Evolutionary conservation across 306 rosid species (phyloP), one percentile per base, ranked within the genome.

Genomic region (Coriaria nepalensis): DNA sequence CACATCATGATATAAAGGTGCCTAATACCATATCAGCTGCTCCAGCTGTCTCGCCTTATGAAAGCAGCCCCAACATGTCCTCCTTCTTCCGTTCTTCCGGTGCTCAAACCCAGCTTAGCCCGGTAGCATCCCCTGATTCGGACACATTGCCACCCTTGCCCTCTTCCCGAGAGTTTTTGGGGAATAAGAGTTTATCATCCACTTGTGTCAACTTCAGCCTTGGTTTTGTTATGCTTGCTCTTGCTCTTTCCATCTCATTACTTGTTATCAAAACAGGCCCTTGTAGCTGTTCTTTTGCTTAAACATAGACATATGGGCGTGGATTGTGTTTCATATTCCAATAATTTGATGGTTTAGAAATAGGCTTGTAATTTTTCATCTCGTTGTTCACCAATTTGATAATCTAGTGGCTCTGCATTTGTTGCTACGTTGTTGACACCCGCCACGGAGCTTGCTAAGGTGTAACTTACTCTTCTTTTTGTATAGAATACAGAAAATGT

Each of bases 61-160:
- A 13, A 35, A 71, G 66, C 9, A 13, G 78, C 0, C 80, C 86
- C 4, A 69, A 78, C 50, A 64, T 78, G 60, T 78, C 84, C 8
- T 75, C 84, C 10, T 85, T 85, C 52, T 85, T 68, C 35, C 87
- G 81, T 40, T 57, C 75, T 47, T 74, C 93, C 10, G 44, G 47
- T 29, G 43, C 11, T 7, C 59, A 67, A 11, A 29, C 35, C 58
- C 69, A 82, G 35, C 33, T 37, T 63, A 65, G 36, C 43, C 51
- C 65, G 10, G 39, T 43, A 20, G 60, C 68, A 45, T 33, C 69
- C 52, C 64, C 64, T 13, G 43, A 41, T 50, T 35, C 66, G 5
- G 64, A 62, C 37, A 64, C 78, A 45, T 13, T 73, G 13, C 60
- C 59, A 1, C 70, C 73, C 0, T 63, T 62, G 14, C 76, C 83